Conservation (phyloP, 2,329 filamentous ascomycete species). For the Botryotinia globosa region DNA sequence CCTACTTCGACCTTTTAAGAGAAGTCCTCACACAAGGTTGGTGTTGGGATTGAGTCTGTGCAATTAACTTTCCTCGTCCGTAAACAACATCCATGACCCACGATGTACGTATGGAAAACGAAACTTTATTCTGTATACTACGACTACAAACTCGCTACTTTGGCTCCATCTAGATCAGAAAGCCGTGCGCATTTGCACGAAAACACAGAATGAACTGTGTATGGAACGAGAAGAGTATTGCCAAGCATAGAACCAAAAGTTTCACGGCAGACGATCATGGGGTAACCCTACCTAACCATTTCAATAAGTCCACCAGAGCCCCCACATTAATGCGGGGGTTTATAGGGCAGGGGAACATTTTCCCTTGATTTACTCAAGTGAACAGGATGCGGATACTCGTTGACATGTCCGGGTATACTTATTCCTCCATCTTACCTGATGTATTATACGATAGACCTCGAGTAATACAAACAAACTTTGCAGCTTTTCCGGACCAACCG, state of each 20-base stretch:
- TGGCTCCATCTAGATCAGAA: not conserved
- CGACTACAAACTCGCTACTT: not conserved
- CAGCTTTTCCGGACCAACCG: not conserved
- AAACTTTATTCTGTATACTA: not conserved
- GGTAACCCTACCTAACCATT: not conserved
- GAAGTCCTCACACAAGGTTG: not conserved
- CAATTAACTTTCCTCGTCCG: not conserved
- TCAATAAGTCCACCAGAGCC: not conserved
- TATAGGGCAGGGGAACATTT: not conserved
- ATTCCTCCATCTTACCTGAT: not conserved
- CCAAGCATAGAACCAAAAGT: not conserved
- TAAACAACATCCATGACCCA: not conserved
- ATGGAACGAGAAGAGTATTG: not conserved
- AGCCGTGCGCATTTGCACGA: not conserved
- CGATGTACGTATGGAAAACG: not conserved
- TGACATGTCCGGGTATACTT: not conserved
- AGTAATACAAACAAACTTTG: not conserved
- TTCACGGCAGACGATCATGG: not conserved
- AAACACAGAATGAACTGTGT: not conserved
- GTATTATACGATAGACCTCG: not conserved
- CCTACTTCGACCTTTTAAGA: not conserved
- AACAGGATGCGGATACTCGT: not conserved
- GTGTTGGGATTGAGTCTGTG: not conserved
- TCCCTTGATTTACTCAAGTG: not conserved
- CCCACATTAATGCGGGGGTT: not conserved